These are phyloP conservation scores for Geotrichum klebahnii DNA, from an alignment of 1,139 yeast genomes.

Conservation along the genomic window DNA sequence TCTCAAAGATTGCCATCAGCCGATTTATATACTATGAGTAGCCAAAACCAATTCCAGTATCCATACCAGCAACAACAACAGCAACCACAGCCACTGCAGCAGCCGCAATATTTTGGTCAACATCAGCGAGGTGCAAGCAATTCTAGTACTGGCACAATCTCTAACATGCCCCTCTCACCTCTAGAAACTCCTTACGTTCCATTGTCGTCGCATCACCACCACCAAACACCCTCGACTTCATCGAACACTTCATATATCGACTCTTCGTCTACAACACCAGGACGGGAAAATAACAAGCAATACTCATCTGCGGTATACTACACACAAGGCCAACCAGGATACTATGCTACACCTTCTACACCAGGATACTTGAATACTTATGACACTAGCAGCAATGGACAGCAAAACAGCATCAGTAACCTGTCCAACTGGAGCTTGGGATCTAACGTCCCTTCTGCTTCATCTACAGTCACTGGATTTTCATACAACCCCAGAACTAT, in stretches of 20 bases:
- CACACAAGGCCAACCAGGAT: neutral
- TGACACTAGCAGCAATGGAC: neutral
- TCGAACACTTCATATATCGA: conserved; percentile 6
- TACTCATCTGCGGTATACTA: neutral
- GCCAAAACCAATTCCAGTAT: neutral
- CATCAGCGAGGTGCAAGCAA: conserved; percentile 5
- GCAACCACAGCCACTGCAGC: neutral
- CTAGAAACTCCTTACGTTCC: conserved; percentile 4
- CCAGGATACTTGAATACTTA: conserved; percentile 1
- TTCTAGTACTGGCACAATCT: neutral
- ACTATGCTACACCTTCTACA: conserved; percentile 4
- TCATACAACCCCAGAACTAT: conserved; percentile 2
- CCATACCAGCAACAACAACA: conserved; percentile 4
- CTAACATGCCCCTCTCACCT: conserved; percentile 4
- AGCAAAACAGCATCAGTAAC: neutral
- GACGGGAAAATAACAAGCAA: neutral
- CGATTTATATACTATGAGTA: conserved; percentile 1
- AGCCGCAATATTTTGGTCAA: neutral
- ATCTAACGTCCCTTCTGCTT: neutral
- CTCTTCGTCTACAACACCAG: neutral
- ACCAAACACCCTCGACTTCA: neutral
- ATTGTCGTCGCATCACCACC: conserved; percentile 7
- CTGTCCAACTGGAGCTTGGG: conserved; percentile 5
- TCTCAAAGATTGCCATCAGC: neutral
- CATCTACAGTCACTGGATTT: conserved; percentile 10